Conservation (phyloP, 1,284 basidiomycete species). For the Puccinia brachypodii region DNA sequence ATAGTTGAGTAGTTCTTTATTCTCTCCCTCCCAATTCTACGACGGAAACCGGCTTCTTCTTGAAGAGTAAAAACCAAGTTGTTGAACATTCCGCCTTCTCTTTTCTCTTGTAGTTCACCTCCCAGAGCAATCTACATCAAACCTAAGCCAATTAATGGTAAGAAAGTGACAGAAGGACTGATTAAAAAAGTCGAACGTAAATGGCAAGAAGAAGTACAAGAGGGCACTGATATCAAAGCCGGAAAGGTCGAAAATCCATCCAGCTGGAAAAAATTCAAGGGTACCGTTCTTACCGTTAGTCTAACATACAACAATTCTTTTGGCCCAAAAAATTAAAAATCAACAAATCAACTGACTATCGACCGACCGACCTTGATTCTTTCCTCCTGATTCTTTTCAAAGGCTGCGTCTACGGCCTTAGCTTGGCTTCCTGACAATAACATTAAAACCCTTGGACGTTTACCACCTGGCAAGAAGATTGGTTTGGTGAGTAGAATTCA, state of each 20-base stretch:
- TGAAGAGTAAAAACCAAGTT: neutral
- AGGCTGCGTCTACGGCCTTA: slow-evolving; percentile 27
- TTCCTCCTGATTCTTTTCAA: too few relatives aligned
- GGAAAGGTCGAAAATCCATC: slow-evolving; percentile 36
- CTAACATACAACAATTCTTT: neutral
- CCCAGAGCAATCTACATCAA: slow-evolving; percentile 42
- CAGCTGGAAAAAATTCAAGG: slow-evolving; percentile 44
- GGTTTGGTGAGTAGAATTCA: slow-evolving; percentile 23
- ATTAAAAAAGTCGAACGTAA: slow-evolving; percentile 45
- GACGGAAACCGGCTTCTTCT: neutral
- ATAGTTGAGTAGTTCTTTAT: slow-evolving; percentile 26
- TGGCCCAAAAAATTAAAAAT: neutral
- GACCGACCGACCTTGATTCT: too few relatives aligned
- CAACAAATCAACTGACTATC: too few relatives aligned
- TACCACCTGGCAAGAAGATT: slow-evolving; percentile 42
- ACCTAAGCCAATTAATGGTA: slow-evolving; percentile 26
- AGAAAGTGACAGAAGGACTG: slow-evolving; percentile 27
- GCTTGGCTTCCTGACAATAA: slow-evolving; percentile 39
- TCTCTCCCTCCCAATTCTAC: neutral
- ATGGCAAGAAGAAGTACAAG: slow-evolving; percentile 41
- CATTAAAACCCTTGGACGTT: slow-evolving; percentile 34
- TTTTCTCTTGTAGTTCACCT: neutral
- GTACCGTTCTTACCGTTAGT: slow-evolving; percentile 22
- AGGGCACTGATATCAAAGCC: slow-evolving; percentile 25
- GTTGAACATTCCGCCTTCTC: neutral